These are phyloP conservation scores for Saccharomycopsis sp. DNA, from an alignment of 805 yeast genomes.

Conservation along the genomic window DNA sequence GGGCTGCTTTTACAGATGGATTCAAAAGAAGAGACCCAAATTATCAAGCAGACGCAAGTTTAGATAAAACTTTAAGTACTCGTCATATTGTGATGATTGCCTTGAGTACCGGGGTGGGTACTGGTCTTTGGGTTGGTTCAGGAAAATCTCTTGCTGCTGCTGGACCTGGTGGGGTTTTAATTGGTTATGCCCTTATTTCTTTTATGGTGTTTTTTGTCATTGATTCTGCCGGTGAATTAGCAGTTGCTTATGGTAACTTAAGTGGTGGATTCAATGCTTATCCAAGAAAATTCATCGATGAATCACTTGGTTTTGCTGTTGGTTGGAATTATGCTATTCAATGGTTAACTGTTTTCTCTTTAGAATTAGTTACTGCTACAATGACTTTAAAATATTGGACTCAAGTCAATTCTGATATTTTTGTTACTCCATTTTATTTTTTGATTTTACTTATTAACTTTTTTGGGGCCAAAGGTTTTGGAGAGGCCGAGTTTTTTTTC, in stretches of 20 bases:
- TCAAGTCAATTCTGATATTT: conserved; percentile 35
- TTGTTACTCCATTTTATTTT: conserved; percentile 41
- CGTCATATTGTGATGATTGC: conserved; percentile 66
- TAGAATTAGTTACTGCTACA: conserved; percentile 46
- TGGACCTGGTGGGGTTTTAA: conserved; percentile 39
- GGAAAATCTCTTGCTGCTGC: conserved; percentile 36
- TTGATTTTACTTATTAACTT: conserved; percentile 37
- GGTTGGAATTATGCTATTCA: conserved; percentile 49
- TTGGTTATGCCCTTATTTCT: conserved; percentile 50
- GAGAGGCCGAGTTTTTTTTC: conserved; percentile 31
- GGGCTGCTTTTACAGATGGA: conserved; percentile 12
- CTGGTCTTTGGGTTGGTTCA: conserved; percentile 53
- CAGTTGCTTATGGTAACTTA: conserved; percentile 30
- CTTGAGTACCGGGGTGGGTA: conserved; percentile 78
- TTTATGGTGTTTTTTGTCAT: conserved; percentile 47
- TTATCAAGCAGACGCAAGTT: conserved; percentile 8
- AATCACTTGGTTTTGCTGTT: conserved; percentile 52
- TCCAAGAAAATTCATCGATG: conserved; percentile 31
- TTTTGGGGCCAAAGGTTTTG: conserved; percentile 36
- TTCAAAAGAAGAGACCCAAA: conserved; percentile 7
- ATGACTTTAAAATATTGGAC: conserved; percentile 44
- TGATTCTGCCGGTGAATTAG: conserved; percentile 50
- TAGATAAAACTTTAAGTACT: conserved; percentile 26
- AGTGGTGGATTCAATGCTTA: conserved; percentile 33
- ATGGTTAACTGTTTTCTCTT: conserved; percentile 45